Percentiles rank a stretch among this genome's conserved stretches.
These are phyloP conservation scores for Geoglossum cookeanum DNA, from an alignment of 2,329 filamentous ascomycete genomes.

Conservation along the genomic window DNA sequence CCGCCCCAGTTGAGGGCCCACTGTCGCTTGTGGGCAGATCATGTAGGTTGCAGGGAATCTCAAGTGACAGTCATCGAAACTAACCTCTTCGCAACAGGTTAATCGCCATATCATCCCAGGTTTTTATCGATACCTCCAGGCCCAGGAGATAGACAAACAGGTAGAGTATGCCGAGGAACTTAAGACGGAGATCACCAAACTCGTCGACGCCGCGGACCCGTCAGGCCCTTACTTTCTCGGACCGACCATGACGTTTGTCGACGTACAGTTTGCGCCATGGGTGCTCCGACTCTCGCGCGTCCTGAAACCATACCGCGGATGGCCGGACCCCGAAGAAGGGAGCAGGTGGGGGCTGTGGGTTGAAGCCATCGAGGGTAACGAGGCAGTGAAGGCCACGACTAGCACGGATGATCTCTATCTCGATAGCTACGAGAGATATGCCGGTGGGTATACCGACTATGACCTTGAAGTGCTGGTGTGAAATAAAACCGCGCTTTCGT, in stretches of 20 bases:
- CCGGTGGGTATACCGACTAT: slow-evolving; percentile 23
- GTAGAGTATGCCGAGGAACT: slow-evolving; percentile 40
- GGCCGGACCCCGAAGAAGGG: slow-evolving; percentile 42
- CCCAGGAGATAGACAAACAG: slow-evolving; percentile 40
- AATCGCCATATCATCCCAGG: slow-evolving; percentile 56
- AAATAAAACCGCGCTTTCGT: slow-evolving; percentile 1
- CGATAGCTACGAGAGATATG: slow-evolving; percentile 46
- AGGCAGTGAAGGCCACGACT: slow-evolving; percentile 45
- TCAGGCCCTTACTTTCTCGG: slow-evolving; percentile 53
- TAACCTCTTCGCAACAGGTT: slow-evolving; percentile 30
- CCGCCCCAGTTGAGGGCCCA: slow-evolving; percentile 50
- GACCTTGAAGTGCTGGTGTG: not conserved
- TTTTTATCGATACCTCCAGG: slow-evolving; percentile 57
- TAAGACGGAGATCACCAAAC: slow-evolving; percentile 42
- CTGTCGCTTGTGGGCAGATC: slow-evolving; percentile 62
- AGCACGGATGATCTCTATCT: slow-evolving; percentile 46
- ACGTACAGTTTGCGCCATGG: slow-evolving; percentile 60
- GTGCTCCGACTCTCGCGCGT: slow-evolving; percentile 48
- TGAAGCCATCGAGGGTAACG: slow-evolving; percentile 45
- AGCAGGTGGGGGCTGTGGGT: slow-evolving; percentile 52
- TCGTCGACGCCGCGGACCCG: slow-evolving; percentile 36
- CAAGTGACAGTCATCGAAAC: not conserved
- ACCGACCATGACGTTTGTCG: slow-evolving; percentile 40
- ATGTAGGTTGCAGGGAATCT: slow-evolving; percentile 31
- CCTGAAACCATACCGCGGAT: slow-evolving; percentile 43